phyloP scores from a whole-genome alignment of 2,329 filamentous ascomycete species.

The Exophiala oligosperma region DNA sequence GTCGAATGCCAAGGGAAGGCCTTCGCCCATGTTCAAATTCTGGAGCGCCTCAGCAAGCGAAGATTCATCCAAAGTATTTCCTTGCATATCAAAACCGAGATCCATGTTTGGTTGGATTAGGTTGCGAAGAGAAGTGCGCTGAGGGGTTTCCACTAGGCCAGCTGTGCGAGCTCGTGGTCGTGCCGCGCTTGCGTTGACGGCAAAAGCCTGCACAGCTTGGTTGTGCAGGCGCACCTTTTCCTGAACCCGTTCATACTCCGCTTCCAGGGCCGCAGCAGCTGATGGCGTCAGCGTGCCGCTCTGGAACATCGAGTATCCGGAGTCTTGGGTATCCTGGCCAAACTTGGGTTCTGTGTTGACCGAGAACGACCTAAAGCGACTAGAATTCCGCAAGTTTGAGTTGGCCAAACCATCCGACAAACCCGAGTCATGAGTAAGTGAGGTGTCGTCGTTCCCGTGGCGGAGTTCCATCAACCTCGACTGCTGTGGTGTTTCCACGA shows the following conservation, averaged over 20 bases:
- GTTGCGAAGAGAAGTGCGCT: slow-evolving; percentile 66
- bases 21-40: slow-evolving; percentile 22
- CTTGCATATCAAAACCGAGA: slow-evolving; percentile 20
- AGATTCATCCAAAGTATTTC: slow-evolving; percentile 12
- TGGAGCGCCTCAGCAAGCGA: slow-evolving; percentile 24
- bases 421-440: slow-evolving; percentile 50
- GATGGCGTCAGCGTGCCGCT: slow-evolving; percentile 62
- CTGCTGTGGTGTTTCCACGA: slow-evolving; percentile 89
- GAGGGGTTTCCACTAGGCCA: slow-evolving; percentile 78
- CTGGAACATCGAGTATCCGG: slow-evolving; percentile 55
- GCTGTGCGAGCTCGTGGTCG: slow-evolving; percentile 88
- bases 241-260: slow-evolving; percentile 61
- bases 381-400: slow-evolving; percentile 73
- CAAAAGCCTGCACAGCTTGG: slow-evolving; percentile 87
- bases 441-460: slow-evolving; percentile 55
- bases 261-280: slow-evolving; percentile 54
- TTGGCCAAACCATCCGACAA: slow-evolving; percentile 69
- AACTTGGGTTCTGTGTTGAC: slow-evolving; percentile 98
- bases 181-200: slow-evolving; percentile 75
- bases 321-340: slow-evolving; percentile 77
- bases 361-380: slow-evolving; percentile 93
- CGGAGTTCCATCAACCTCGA: slow-evolving; percentile 69
- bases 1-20: slow-evolving; percentile 52
- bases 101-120: slow-evolving; percentile 58
- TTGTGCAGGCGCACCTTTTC: slow-evolving; percentile 84